Percentiles rank a stretch among this genome's conserved stretches.
phyloP scores from a whole-genome alignment of 352 stramenopile species.

The Peronosclerospora sorghi region DNA sequence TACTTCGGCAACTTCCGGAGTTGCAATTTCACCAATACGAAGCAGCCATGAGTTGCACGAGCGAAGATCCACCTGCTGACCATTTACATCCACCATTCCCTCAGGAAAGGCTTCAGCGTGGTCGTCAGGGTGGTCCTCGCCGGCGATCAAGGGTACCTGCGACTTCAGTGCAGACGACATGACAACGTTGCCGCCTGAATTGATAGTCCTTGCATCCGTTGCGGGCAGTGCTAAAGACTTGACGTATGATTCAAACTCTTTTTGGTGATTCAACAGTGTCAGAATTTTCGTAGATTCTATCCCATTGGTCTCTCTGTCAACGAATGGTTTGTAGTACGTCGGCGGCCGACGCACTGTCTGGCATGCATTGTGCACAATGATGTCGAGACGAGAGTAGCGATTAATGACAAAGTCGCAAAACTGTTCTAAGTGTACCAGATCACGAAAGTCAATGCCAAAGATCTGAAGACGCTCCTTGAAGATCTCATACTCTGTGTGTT shows the following conservation, averaged over 20 bases:
- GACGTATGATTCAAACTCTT: conserved; percentile 62
- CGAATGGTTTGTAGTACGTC: conserved; percentile 89
- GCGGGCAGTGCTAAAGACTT: conserved; percentile 43
- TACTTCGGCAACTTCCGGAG: conserved; percentile 76
- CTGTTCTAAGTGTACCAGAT: conserved; percentile 91
- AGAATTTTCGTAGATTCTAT: conserved; percentile 45
- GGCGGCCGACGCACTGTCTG: conserved; percentile 92
- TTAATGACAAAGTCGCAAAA: conserved; percentile 85
- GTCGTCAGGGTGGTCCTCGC: conserved; percentile 55
- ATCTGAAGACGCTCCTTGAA: conserved; percentile 92
- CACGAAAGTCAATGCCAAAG: conserved; percentile 93
- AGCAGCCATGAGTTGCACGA: conserved; percentile 93
- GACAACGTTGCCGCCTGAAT: conserved; percentile 16
- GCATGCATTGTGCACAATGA: conserved; percentile 97
- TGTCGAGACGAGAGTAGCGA: conserved; percentile 87
- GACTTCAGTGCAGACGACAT: conserved; percentile 79
- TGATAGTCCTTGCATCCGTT: conserved; percentile 11
- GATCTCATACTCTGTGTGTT: conserved; percentile 86
- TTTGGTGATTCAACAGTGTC: conserved; percentile 68
- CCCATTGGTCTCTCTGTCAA: conserved; percentile 73
- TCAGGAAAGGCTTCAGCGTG: conserved; percentile 50
- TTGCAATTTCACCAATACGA: conserved; percentile 89
- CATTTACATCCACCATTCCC: conserved; percentile 89
- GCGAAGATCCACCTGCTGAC: conserved; percentile 92
- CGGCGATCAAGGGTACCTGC: conserved; percentile 66